A percentile compares a stretch with the other conserved stretches of the same genome.
These are phyloP conservation scores for Polyporus arcularius DNA, from an alignment of 768 basidiomycete genomes.

Conservation along the genomic window DNA sequence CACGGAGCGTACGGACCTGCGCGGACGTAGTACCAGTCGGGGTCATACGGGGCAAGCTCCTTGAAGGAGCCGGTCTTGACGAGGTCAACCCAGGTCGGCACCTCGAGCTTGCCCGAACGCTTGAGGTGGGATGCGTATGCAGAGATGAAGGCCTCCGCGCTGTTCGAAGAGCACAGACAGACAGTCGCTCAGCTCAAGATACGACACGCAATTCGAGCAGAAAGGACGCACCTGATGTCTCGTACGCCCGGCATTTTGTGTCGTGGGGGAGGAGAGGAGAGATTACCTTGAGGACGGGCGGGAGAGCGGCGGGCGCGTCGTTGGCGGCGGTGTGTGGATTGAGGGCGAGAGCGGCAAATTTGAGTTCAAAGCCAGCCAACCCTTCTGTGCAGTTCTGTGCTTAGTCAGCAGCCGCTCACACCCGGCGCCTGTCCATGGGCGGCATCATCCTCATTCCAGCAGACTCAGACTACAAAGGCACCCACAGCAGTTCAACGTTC, in stretches of 20 bases:
- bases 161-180: slow-evolving; percentile 31
- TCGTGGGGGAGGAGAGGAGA: slow-evolving; percentile 16
- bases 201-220: slow-evolving; percentile 1
- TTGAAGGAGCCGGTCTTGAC: slow-evolving; percentile 98
- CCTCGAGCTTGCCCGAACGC: slow-evolving; percentile 98
- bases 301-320: slow-evolving; percentile 50
- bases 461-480: too few species aligned
- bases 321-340: slow-evolving; percentile 48
- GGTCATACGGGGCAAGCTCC: slow-evolving; percentile 98
- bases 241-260: slow-evolving; percentile 78
- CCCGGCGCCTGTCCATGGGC: background rate
- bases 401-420: slow-evolving; percentile 38
- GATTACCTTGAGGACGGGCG: slow-evolving; percentile 48
- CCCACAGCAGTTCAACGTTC: too few species aligned
- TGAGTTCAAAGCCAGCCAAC: slow-evolving; percentile 39
- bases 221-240: slow-evolving; percentile 65
- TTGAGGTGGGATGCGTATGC: slow-evolving; percentile 97
- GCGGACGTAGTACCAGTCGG: slow-evolving; percentile 99
- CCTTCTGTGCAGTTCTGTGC: slow-evolving; percentile 42
- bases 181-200: slow-evolving; percentile 24
- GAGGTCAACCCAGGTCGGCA: slow-evolving; percentile 96
- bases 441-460: too few species aligned
- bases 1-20: slow-evolving; percentile 66
- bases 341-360: slow-evolving; percentile 21
- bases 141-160: slow-evolving; percentile 90